Conservation (phyloP, 495 filamentous ascomycete genomes). For the Glonium stellatum region DNA sequence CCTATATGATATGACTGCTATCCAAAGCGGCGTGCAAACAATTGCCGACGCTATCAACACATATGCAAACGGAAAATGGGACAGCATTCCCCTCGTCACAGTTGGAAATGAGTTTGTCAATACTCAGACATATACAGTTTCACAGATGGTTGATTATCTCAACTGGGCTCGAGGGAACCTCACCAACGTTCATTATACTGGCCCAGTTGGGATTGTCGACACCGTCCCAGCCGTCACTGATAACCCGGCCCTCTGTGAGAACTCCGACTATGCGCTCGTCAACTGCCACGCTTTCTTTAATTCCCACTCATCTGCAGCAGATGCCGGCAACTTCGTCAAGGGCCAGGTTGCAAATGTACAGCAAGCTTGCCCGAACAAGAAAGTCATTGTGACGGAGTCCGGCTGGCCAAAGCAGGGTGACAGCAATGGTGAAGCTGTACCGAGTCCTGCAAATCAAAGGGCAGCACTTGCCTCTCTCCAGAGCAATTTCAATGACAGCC, state of each 20-base stretch:
- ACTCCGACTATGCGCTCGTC: conserved; percentile 69
- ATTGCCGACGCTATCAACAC: conserved; percentile 41
- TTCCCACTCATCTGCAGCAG: conserved; percentile 44
- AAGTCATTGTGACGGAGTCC: conserved; percentile 61
- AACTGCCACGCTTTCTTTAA: conserved; percentile 88
- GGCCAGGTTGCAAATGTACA: conserved; percentile 48
- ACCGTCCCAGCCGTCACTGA: conserved; percentile 59
- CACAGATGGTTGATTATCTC: conserved; percentile 51
- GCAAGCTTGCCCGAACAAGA: conserved; percentile 49
- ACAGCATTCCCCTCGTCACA: conserved; percentile 57
- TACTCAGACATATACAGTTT: conserved; percentile 41
- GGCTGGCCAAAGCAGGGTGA: conserved; percentile 74
- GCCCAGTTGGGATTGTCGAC: conserved; percentile 73
- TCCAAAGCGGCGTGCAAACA: conserved; percentile 44
- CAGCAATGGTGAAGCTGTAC: conserved; percentile 57
- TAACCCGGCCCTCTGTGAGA: conserved; percentile 64
- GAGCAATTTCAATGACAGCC: conserved; percentile 43
- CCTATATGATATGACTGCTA: conserved; percentile 49
- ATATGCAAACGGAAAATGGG: conserved; percentile 55
- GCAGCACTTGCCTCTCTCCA: conserved; percentile 58
- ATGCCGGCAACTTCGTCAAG: conserved; percentile 58
- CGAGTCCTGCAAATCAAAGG: conserved; percentile 54
- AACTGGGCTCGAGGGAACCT: conserved; percentile 49
- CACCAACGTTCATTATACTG: conserved; percentile 57
- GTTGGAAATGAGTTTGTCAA: conserved; percentile 82